Evolutionary conservation across 2,329 filamentous ascomycete genomes (phyloP).

Genomic region (Ascochyta fabae): DNA sequence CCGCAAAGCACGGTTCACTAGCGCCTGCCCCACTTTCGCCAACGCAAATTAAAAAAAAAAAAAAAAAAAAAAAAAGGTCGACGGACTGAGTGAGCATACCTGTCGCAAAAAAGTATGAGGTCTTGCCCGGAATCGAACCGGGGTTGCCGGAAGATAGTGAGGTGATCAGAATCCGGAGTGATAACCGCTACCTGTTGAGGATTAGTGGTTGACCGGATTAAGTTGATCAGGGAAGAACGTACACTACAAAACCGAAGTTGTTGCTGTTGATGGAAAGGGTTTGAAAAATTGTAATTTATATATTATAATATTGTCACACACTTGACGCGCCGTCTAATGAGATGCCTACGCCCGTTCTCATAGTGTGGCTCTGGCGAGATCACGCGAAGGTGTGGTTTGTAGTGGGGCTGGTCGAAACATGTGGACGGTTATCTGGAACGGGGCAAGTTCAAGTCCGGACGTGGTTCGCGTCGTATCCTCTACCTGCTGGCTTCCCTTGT

Average conservation of each 20-base stretch:
- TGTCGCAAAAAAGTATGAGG: neutral
- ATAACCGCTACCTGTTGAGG: conserved; percentile 19
- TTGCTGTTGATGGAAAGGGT: neutral
- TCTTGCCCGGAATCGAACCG: conserved; percentile 26
- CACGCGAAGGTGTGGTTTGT: too few relatives aligned
- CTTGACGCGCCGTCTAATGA: too few relatives aligned
- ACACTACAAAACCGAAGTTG: conserved; percentile 15
- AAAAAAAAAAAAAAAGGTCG: neutral
- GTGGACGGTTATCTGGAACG: too few relatives aligned
- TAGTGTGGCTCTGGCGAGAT: too few relatives aligned
- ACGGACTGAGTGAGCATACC: too few relatives aligned
- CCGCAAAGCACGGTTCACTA: neutral
- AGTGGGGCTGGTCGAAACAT: too few relatives aligned
- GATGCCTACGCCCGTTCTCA: too few relatives aligned
- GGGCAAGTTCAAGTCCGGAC: too few relatives aligned
- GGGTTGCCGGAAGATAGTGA: conserved; percentile 24
- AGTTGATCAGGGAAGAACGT: conserved; percentile 3
- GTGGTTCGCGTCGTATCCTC: too few relatives aligned
- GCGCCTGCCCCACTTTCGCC: neutral
- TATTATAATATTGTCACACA: too few relatives aligned
- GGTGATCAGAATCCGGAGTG: conserved; percentile 25
- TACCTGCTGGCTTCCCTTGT: too few relatives aligned
- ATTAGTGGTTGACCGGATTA: conserved; percentile 2
- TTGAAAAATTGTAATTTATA: neutral
- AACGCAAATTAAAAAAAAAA: neutral